A percentile compares a stretch with the other conserved stretches of the same genome.
Conservation (phyloP, 169 alveolate species). For the Plasmodium berghei region DNA sequence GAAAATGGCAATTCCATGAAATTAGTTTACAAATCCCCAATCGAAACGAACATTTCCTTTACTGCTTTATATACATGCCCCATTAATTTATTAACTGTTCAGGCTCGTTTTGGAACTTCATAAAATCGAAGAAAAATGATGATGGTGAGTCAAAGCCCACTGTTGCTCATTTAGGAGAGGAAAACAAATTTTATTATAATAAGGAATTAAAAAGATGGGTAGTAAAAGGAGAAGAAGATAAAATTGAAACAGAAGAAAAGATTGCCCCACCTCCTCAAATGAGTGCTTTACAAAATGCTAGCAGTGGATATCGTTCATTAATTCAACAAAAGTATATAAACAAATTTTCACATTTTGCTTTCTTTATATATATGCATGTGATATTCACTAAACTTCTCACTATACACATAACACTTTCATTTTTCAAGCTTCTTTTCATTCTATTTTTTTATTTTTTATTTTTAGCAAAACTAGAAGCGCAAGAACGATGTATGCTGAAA, state of each 20-base stretch:
- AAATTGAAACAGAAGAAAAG: constrained; percentile 72
- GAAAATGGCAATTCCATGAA: no score
- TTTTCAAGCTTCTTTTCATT: no score
- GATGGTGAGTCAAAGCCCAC: constrained; percentile 49
- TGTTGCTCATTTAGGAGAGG: constrained; percentile 88
- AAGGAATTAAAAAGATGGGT: constrained; percentile 90
- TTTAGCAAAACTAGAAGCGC: constrained; percentile 79
- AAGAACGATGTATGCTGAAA: constrained; percentile 81
- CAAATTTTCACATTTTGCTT: constrained; percentile 47
- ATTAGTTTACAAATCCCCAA: no score
- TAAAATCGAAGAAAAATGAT: constrained; percentile 62
- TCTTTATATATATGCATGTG: background rate
- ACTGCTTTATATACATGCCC: background rate
- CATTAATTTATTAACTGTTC: background rate
- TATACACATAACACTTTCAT: background rate
- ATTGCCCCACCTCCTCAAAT: constrained; percentile 64
- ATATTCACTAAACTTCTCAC: background rate
- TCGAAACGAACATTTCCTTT: no score
- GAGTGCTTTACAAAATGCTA: constrained; percentile 40
- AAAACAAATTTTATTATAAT: constrained; percentile 88
- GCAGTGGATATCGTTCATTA: constrained; percentile 44
- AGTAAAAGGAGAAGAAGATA: constrained; percentile 89
- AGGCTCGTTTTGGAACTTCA: constrained; percentile 74
- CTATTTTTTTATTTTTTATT: background rate
- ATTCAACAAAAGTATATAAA: constrained; percentile 62